Conservation (phyloP, 306 rosid species). For the Quercus engelmannii region DNA sequence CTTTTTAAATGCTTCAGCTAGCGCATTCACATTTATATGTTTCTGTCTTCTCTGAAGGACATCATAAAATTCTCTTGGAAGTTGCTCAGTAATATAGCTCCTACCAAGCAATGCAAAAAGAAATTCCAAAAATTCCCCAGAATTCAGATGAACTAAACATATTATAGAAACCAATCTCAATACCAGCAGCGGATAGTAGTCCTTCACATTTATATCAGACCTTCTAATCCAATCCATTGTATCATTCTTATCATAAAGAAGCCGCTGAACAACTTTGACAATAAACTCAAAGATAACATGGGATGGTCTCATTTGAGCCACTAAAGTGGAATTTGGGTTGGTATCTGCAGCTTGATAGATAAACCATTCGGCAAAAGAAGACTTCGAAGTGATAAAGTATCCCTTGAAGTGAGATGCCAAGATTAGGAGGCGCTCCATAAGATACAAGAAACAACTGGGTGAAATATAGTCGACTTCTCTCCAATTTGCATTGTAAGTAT, state of each 20-base stretch:
- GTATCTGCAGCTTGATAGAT: constrained; percentile 27
- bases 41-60: too few species aligned
- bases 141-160: constrained; percentile 44
- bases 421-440: constrained; percentile 58
- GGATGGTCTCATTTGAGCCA: not conserved
- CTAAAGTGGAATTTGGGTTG: constrained; percentile 7
- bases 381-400: constrained; percentile 43
- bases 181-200: constrained; percentile 32
- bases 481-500: constrained; percentile 42
- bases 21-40: too few species aligned
- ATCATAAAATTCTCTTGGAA: too few species aligned
- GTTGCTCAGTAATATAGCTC: constrained; percentile 10
- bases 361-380: constrained; percentile 67
- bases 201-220: constrained; percentile 4
- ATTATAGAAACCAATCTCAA: constrained; percentile 35
- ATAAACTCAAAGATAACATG: constrained; percentile 17
- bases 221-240: constrained; percentile 38
- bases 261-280: not conserved
- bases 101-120: constrained; percentile 21
- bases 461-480: constrained; percentile 34
- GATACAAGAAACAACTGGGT: constrained; percentile 64
- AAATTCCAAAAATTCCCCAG: constrained; percentile 13
- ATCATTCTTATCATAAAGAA: constrained; percentile 7
- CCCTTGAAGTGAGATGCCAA: constrained; percentile 28
- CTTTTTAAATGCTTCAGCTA: too few species aligned